These are phyloP conservation scores for Pilasporangium apinafurcum DNA, from an alignment of 352 stramenopile genomes.

Conservation along the genomic window DNA sequence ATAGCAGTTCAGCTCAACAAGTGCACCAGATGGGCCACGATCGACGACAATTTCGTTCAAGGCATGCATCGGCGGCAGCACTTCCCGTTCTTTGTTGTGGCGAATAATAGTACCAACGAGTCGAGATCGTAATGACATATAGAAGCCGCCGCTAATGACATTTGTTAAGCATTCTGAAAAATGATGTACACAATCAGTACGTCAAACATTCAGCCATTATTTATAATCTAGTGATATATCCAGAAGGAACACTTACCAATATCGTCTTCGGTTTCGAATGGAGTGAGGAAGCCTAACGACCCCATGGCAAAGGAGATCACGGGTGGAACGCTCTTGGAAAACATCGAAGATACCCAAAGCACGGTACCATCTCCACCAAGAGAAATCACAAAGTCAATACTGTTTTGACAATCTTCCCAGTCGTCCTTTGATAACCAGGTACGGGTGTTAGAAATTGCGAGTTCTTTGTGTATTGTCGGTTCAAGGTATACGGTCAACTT, in stretches of 20 bases:
- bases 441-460: slow-evolving; percentile 39
- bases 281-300: slow-evolving; percentile 95
- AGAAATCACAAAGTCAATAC: slow-evolving; percentile 90
- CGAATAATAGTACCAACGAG: slow-evolving; percentile 70
- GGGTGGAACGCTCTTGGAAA: slow-evolving; percentile 90
- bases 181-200: background rate
- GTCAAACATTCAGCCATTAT: background rate
- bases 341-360: slow-evolving; percentile 85
- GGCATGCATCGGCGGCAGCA: slow-evolving; percentile 81
- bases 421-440: slow-evolving; percentile 59
- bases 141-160: slow-evolving; percentile 78
- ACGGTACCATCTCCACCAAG: slow-evolving; percentile 94
- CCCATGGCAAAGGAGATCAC: slow-evolving; percentile 94
- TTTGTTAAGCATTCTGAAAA: slow-evolving; percentile 56
- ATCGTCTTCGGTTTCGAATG: slow-evolving; percentile 80
- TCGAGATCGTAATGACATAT: slow-evolving; percentile 76
- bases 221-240: background rate
- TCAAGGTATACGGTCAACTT: slow-evolving; percentile 71
- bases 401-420: slow-evolving; percentile 63
- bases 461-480: slow-evolving; percentile 61
- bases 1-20: slow-evolving; percentile 97
- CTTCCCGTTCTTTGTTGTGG: slow-evolving; percentile 40
- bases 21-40: slow-evolving; percentile 79
- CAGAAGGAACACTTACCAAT: slow-evolving; percentile 14
- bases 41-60: slow-evolving; percentile 99